Evolutionary conservation across 805 yeast genomes (phyloP).

Genomic region (Ogataea saltuana): DNA sequence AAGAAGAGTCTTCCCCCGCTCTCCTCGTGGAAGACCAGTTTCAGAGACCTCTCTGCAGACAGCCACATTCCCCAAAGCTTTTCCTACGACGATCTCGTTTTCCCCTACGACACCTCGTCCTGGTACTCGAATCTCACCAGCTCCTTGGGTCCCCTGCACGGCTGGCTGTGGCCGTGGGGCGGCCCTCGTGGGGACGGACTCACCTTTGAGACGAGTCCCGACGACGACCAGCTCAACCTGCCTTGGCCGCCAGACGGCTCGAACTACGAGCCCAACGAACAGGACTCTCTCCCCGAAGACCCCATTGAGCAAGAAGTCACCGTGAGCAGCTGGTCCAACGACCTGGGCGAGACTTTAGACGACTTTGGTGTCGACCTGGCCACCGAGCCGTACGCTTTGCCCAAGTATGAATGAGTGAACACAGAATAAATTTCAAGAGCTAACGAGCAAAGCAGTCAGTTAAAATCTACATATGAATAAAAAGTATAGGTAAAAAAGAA

Average conservation of each 20-base stretch:
- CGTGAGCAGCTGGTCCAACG: slow-evolving; percentile 60
- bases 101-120: slow-evolving; percentile 78
- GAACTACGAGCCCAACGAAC: slow-evolving; percentile 24
- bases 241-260: slow-evolving; percentile 96
- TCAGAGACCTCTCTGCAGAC: slow-evolving; percentile 21
- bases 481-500: background rate
- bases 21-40: slow-evolving; percentile 45
- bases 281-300: background rate
- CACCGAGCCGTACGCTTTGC: slow-evolving; percentile 42
- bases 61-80: slow-evolving; percentile 36
- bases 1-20: slow-evolving; percentile 42
- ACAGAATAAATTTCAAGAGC: background rate
- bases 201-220: slow-evolving; percentile 55
- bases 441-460: background rate
- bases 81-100: slow-evolving; percentile 64
- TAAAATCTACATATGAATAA: slow-evolving; percentile 1
- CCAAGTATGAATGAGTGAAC: slow-evolving; percentile 15
- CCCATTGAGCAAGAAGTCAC: slow-evolving; percentile 15
- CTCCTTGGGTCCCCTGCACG: slow-evolving; percentile 61
- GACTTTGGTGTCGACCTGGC: slow-evolving; percentile 89
- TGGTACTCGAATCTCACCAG: slow-evolving; percentile 51
- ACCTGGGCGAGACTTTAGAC: slow-evolving; percentile 76
- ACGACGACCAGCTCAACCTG: slow-evolving; percentile 59
- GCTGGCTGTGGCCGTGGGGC: slow-evolving; percentile 76
- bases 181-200: slow-evolving; percentile 61